Evolutionary conservation across 495 filamentous ascomycete genomes (phyloP).

Genomic region (Tuber aestivum): DNA sequence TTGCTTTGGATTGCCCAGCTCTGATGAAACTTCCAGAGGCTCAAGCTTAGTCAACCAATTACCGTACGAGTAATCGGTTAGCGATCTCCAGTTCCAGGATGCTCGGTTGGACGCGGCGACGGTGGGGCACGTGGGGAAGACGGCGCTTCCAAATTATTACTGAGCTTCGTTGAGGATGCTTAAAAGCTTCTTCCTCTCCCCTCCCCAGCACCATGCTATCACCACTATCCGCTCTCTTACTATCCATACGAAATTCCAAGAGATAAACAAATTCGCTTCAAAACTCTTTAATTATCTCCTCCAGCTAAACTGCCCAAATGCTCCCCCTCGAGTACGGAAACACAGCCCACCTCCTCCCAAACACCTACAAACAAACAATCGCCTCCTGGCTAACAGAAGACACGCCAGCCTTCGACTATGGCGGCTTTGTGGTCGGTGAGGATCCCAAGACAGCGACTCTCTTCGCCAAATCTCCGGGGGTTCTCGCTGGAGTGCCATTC

Average conservation of each 20-base stretch:
- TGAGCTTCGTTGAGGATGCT: not conserved
- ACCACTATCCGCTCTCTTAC: not conserved
- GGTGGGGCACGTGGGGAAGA: not conserved
- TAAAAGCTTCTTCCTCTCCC: not conserved
- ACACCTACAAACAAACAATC: slow-evolving; percentile 73
- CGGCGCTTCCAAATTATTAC: not conserved
- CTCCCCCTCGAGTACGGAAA: slow-evolving; percentile 55
- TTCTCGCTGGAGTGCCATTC: slow-evolving; percentile 89
- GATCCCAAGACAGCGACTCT: slow-evolving; percentile 69
- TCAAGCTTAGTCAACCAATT: not conserved
- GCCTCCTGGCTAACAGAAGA: slow-evolving; percentile 88
- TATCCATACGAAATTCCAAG: slow-evolving; percentile 5
- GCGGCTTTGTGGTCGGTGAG: slow-evolving; percentile 91
- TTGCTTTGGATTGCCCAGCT: not conserved
- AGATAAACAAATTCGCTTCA: not conserved
- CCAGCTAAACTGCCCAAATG: slow-evolving; percentile 10
- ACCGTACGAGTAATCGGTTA: no score
- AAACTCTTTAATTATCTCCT: not conserved
- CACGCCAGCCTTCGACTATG: slow-evolving; percentile 92
- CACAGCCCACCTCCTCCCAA: slow-evolving; percentile 73
- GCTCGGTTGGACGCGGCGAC: slow-evolving; percentile 25
- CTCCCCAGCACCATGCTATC: not conserved
- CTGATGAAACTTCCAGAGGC: not conserved
- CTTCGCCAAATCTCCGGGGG: slow-evolving; percentile 77
- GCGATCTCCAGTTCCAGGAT: slow-evolving; percentile 1